phyloP scores from a whole-genome alignment of 163 green algal species.

The Scenedesmus sp. region DNA sequence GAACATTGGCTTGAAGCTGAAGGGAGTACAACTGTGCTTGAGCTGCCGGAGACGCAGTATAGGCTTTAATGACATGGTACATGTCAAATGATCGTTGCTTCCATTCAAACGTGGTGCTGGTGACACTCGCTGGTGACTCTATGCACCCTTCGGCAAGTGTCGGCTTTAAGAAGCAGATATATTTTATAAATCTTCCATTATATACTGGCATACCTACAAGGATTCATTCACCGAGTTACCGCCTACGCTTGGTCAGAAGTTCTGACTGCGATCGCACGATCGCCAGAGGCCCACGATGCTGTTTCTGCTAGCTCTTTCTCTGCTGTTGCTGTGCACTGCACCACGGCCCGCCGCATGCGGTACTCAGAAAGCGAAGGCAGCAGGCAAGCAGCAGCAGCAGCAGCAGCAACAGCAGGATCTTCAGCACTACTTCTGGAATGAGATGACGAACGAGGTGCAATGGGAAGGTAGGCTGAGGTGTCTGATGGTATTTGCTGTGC shows the following conservation, averaged over 20 bases:
- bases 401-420: not conserved
- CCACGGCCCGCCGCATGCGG: not conserved
- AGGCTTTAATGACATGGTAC: too few relatives aligned
- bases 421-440: constrained; percentile 45
- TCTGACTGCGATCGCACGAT: not conserved
- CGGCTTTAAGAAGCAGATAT: not conserved
- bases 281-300: not conserved
- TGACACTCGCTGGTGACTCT: not conserved
- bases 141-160: not conserved
- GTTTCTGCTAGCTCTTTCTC: not conserved
- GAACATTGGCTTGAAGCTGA: not conserved
- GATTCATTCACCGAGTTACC: not conserved
- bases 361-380: constrained; percentile 3
- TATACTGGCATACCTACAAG: not conserved
- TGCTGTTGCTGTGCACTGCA: not conserved
- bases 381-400: constrained; percentile 15
- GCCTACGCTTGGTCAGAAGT: not conserved
- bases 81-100: too few relatives aligned
- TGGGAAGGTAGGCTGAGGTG: constrained; percentile 33
- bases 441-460: constrained; percentile 46
- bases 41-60: not conserved
- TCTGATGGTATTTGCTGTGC: not conserved
- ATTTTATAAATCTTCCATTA: too few relatives aligned
- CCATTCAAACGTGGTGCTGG: not conserved
- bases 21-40: not conserved